Evolutionary conservation across 352 stramenopile species (phyloP).

Genomic region (Salisapilia sapeloensis): DNA sequence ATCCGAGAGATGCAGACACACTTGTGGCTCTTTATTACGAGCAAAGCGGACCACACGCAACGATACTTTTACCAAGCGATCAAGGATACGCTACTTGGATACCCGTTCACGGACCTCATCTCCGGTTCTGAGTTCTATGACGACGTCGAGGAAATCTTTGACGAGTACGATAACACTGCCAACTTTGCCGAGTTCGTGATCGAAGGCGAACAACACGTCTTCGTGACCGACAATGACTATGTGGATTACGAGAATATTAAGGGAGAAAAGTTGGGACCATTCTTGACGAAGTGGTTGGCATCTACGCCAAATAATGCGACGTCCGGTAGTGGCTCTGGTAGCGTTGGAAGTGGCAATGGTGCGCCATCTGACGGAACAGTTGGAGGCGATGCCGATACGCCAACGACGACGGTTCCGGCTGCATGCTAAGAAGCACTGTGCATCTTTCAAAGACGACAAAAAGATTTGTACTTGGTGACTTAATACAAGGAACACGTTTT

Average conservation of each 20-base stretch:
- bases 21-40: conserved; percentile 53
- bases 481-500: too few relatives aligned
- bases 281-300: conserved; percentile 17
- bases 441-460: too few relatives aligned
- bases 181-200: conserved; percentile 33
- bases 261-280: conserved; percentile 10
- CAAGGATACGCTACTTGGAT: conserved; percentile 23
- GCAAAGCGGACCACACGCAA: conserved; percentile 36
- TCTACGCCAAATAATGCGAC: too few relatives aligned
- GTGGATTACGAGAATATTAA: too few relatives aligned
- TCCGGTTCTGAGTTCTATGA: conserved; percentile 31
- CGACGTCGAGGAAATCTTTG: conserved; percentile 25
- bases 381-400: too few relatives aligned
- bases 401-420: too few relatives aligned
- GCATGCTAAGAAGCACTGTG: too few relatives aligned
- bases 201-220: conserved; percentile 26
- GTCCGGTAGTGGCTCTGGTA: too few relatives aligned
- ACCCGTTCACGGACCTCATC: conserved; percentile 35
- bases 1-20: conserved; percentile 20
- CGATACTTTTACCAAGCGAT: conserved; percentile 52
- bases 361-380: too few relatives aligned
- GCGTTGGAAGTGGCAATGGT: too few relatives aligned
- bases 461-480: too few relatives aligned
- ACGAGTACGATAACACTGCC: conserved; percentile 27
- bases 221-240: conserved; percentile 18